phyloP scores from a whole-genome alignment of 2,329 filamentous ascomycete genomes.

The Myrmaecium sp. region DNA sequence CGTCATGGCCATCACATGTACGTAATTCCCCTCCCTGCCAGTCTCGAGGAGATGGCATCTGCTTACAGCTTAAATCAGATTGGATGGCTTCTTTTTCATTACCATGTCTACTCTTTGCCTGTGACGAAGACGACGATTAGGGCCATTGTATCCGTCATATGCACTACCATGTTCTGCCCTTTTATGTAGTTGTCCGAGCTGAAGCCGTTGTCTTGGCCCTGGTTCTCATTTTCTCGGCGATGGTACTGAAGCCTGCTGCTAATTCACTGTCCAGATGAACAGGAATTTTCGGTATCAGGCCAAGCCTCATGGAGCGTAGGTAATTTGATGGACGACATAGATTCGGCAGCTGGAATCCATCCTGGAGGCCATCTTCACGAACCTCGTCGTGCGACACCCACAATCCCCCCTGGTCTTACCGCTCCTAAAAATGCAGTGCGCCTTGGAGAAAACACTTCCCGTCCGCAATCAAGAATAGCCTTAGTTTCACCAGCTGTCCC shows the following conservation, averaged over 20 bases:
- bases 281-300: constrained; percentile 39
- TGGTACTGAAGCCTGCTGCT: too few relatives aligned
- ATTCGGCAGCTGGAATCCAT: constrained; percentile 16
- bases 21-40: constrained; percentile 24
- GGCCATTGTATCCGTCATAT: constrained; percentile 3
- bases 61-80: constrained; percentile 24
- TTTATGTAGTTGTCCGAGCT: constrained; percentile 1
- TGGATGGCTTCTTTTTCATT: constrained; percentile 17
- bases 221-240: too few relatives aligned
- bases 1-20: constrained; percentile 28
- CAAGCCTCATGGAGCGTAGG: constrained; percentile 49
- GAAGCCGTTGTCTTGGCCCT: too few relatives aligned
- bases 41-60: constrained; percentile 15
- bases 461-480: constrained; percentile 17
- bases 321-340: constrained; percentile 45
- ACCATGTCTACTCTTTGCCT: constrained; percentile 11
- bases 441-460: constrained; percentile 10
- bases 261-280: constrained; percentile 41
- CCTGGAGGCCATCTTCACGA: constrained; percentile 12
- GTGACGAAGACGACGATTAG: constrained; percentile 25
- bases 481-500: constrained; percentile 21
- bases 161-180: background rate
- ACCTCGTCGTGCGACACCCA: constrained; percentile 25
- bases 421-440: constrained; percentile 12
- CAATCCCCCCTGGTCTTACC: constrained; percentile 28